Evolutionary conservation across 352 stramenopile species (phyloP).

Genomic region (Pythium coloratum): DNA sequence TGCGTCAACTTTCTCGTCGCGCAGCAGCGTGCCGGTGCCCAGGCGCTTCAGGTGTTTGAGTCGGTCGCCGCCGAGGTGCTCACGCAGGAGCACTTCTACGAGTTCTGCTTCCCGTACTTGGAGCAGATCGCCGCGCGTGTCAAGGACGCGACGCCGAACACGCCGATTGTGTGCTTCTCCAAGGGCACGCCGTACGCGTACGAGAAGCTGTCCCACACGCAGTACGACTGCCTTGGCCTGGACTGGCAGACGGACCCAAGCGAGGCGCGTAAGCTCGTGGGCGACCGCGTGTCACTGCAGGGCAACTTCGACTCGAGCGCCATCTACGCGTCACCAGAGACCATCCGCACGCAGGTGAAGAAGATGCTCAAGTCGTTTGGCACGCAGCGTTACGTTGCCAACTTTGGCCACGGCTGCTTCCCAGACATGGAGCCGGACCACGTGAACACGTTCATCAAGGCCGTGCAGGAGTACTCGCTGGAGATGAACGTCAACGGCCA

Average conservation of each 20-base stretch:
- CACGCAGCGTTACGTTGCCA: slow-evolving; percentile 96
- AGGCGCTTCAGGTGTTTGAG: slow-evolving; percentile 98
- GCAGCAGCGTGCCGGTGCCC: slow-evolving; percentile 92
- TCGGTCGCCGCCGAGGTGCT: slow-evolving; percentile 95
- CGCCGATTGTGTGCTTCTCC: slow-evolving; percentile 83
- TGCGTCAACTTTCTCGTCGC: slow-evolving; percentile 96
- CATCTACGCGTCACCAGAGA: slow-evolving; percentile 85
- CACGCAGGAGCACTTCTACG: slow-evolving; percentile 93
- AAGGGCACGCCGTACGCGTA: slow-evolving; percentile 86
- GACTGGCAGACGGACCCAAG: slow-evolving; percentile 94
- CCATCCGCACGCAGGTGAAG: slow-evolving; percentile 84
- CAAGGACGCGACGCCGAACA: slow-evolving; percentile 62
- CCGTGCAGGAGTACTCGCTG: slow-evolving; percentile 93
- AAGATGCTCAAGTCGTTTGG: slow-evolving; percentile 95
- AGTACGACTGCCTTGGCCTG: slow-evolving; percentile 95
- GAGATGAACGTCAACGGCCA: slow-evolving; percentile 72
- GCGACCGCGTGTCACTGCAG: slow-evolving; percentile 80
- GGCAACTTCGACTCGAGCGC: slow-evolving; percentile 93
- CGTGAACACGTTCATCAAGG: slow-evolving; percentile 95
- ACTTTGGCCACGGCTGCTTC: slow-evolving; percentile 97
- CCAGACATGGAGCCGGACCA: slow-evolving; percentile 94
- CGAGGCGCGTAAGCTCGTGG: slow-evolving; percentile 76
- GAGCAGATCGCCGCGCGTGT: slow-evolving; percentile 77
- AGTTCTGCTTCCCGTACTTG: slow-evolving; percentile 94
- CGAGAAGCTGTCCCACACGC: slow-evolving; percentile 63